Evolutionary conservation across 225 moss, liverwort and hornwort genomes (phyloP), one percentile per base, ranked within the genome.

Genomic region (Antitrichia curtipendula): DNA sequence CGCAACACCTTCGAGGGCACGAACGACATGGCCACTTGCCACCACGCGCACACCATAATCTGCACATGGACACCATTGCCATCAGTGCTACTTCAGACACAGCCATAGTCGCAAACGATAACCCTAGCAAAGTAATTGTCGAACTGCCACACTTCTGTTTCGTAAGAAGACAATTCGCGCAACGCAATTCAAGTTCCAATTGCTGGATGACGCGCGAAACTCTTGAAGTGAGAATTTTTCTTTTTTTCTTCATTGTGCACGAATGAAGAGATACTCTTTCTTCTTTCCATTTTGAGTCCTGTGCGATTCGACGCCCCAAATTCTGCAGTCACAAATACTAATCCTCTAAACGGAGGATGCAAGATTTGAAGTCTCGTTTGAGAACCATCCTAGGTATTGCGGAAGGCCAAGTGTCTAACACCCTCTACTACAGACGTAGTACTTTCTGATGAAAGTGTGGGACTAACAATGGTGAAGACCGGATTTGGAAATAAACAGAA

Each of bases 1-100:
- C 93, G 90, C 84, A 97, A 66, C 22, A 92, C 87, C 84, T 75
- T 93, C 38, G 95, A 81, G 8, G 98, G 96, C 70, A 94, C 95
- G 80, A 99, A 94, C 43, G 98, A 92, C 82, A 97, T 70, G 40
- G 89, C 93, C 73, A 97, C 92, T 84, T 96, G 96, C 57, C 93
- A 93, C 95, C 95, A 96, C 59, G 90, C 91, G 75, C 94, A 97
- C 87, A 95, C 94, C 88, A 90, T 2, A 36, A 94, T 56, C 94
- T 94, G 84, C 84, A 88, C 36, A 50, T 68, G 31, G 17, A 32
- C 68, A 79, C 54, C 43, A 57, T 40, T 3, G 10, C 58, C 45
- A 28, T 27, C 16, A 21, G 62, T n/a, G 40, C 70, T 41, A 47
- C 69, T n/a, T 47, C 86, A 70, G 47, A 52, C 24, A 23, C 49